Conservation (phyloP, 1,284 basidiomycete genomes). For the Fomes fomentarius region DNA sequence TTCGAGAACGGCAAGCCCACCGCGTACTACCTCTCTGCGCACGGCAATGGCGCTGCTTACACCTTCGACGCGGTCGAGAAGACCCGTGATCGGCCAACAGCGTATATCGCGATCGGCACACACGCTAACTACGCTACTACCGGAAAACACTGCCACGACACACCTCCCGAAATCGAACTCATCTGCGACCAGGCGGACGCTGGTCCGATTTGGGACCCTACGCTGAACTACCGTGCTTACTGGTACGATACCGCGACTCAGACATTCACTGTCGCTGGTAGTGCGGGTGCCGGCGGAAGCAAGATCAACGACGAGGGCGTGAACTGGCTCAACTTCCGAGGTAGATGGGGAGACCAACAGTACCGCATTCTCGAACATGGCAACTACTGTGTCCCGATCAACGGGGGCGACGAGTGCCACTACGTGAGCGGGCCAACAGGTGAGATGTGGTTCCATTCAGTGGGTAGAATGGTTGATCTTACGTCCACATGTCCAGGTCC, state of each 20-base stretch:
- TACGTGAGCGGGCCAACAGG: constrained; percentile 34
- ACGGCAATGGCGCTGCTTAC: constrained; percentile 36
- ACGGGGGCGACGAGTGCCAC: constrained; percentile 23
- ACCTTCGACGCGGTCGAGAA: constrained; percentile 28
- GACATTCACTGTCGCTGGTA: constrained; percentile 30
- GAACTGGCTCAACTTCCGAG: constrained; percentile 32
- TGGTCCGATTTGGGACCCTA: constrained; percentile 34
- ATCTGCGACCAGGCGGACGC: constrained; percentile 27
- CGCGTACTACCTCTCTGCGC: constrained; percentile 39
- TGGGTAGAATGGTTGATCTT: neutral
- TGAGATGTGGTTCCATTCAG: constrained; percentile 7
- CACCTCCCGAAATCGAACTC: constrained; percentile 24
- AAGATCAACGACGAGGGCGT: constrained; percentile 26
- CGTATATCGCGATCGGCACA: constrained; percentile 34
- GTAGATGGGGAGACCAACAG: constrained; percentile 36
- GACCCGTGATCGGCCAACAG: constrained; percentile 29
- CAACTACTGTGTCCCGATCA: constrained; percentile 29
- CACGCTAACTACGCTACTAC: constrained; percentile 37
- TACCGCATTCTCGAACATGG: constrained; percentile 29
- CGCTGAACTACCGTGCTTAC: constrained; percentile 35
- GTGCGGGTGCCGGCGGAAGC: constrained; percentile 25
- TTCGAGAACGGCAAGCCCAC: constrained; percentile 36
- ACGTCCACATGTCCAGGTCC: constrained; percentile 26
- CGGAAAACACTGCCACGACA: constrained; percentile 32
- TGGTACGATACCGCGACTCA: constrained; percentile 29